Evolutionary conservation across 306 rosid genomes (phyloP).

Genomic region (Trifolium subterraneum): DNA sequence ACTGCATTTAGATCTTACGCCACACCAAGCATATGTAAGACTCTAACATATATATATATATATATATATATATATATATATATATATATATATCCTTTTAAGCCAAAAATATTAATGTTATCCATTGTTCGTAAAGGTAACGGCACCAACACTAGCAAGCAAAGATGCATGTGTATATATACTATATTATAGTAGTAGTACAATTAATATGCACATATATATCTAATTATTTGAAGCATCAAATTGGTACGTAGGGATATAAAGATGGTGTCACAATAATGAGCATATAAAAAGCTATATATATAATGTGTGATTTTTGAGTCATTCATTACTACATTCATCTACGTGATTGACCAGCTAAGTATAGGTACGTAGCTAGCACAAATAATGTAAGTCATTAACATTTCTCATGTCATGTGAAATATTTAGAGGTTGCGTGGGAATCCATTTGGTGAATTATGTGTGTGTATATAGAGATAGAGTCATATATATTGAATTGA

Average conservation of each 20-base stretch:
- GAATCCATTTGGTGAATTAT: conserved; percentile 65
- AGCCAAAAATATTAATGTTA: conserved; percentile 45
- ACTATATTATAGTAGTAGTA: too few species aligned
- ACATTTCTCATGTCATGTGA: conserved; percentile 40
- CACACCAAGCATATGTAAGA: conserved; percentile 38
- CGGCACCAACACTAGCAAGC: conserved; percentile 54
- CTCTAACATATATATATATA: conserved; percentile 32
- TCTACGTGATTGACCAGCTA: conserved; percentile 83
- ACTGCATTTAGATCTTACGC: conserved; percentile 26
- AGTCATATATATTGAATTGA: conserved; percentile 18
- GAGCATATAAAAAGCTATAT: conserved; percentile 10
- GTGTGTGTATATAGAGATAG: conserved; percentile 9
- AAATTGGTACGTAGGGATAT: too few species aligned
- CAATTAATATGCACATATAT: too few species aligned
- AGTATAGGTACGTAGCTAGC: background rate
- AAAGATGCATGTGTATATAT: conserved; percentile 44
- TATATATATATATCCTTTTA: too few species aligned
- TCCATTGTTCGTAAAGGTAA: conserved; percentile 76
- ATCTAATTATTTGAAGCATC: too few species aligned
- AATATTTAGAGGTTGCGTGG: conserved; percentile 57
- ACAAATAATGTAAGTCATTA: conserved; percentile 23
- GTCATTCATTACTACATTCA: conserved; percentile 40
- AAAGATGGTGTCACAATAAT: too few species aligned
- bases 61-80: too few species aligned
- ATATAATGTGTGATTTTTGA: conserved; percentile 26